phyloP scores from a whole-genome alignment of 129 eudicot genomes.

The Saussurea involucrata region DNA sequence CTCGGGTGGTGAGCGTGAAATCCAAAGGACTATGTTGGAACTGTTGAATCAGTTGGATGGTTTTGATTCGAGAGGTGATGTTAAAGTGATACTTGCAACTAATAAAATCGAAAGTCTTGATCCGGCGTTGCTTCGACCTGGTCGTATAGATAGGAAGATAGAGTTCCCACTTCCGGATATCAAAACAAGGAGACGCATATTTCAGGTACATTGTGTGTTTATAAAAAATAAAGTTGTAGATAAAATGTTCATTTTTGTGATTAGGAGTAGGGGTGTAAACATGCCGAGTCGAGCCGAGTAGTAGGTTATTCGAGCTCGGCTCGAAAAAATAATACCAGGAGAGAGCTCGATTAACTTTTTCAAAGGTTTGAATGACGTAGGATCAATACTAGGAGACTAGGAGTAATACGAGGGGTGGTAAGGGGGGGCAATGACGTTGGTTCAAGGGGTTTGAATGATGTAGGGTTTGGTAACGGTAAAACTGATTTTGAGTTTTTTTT shows the following conservation, averaged over 20 bases:
- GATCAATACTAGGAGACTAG: no score
- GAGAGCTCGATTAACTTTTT: no score
- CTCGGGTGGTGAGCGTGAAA: conserved; percentile 98
- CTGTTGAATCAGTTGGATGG: conserved; percentile 95
- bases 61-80: conserved; percentile 94
- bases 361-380: no score
- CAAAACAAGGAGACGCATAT: conserved; percentile 80
- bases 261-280: background rate
- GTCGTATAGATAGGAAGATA: conserved; percentile 84
- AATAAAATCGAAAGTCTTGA: conserved; percentile 91
- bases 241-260: background rate
- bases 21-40: conserved; percentile 96
- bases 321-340: no score
- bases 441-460: no score
- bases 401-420: no score
- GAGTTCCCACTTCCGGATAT: conserved; percentile 96
- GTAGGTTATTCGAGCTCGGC: no score
- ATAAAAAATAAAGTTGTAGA: background rate
- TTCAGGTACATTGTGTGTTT: conserved; percentile 62
- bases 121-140: conserved; percentile 93
- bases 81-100: conserved; percentile 94
- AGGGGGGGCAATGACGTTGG: no score
- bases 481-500: no score
- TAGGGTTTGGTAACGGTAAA: no score
- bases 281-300: no score